Conservation (phyloP, 1,139 yeast species). For the Scheffersomyces stambukii region DNA sequence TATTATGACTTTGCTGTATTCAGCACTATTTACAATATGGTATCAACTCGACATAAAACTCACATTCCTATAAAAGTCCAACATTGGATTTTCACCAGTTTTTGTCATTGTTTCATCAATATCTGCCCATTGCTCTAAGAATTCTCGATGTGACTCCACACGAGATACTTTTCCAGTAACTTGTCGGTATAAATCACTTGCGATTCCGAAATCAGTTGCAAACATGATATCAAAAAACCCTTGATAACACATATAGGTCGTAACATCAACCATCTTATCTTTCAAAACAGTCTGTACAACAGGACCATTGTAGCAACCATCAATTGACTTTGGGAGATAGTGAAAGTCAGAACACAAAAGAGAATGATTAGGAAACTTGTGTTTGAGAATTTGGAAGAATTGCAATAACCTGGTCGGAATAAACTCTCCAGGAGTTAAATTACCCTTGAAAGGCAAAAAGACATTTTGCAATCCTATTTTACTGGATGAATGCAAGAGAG, state of each 20-base stretch:
- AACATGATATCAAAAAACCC: conserved; percentile 87
- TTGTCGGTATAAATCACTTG: conserved; percentile 58
- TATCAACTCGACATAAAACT: conserved; percentile 48
- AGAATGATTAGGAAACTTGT: conserved; percentile 72
- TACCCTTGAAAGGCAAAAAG: conserved; percentile 58
- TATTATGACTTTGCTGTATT: no score
- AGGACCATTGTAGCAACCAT: conserved; percentile 68
- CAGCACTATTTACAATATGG: conserved; percentile 1
- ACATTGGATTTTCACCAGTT: conserved; percentile 85
- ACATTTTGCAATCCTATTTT: conserved; percentile 30
- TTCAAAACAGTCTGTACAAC: conserved; percentile 79
- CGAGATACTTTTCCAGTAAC: conserved; percentile 60
- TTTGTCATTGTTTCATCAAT: conserved; percentile 62
- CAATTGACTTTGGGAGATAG: conserved; percentile 53
- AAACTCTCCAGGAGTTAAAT: conserved; percentile 70
- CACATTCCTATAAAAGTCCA: conserved; percentile 74
- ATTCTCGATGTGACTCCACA: conserved; percentile 59
- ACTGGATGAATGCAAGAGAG: conserved; percentile 33
- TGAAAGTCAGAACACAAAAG: conserved; percentile 73
- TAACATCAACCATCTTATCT: conserved; percentile 62
- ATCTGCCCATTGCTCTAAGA: conserved; percentile 71
- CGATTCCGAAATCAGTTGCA: conserved; percentile 70
- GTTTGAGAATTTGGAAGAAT: conserved; percentile 59
- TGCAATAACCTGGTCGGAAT: conserved; percentile 74
- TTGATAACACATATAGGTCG: conserved; percentile 76